These are phyloP conservation scores for Lophiotrema nucula DNA, from an alignment of 495 filamentous ascomycete genomes.

Conservation along the genomic window DNA sequence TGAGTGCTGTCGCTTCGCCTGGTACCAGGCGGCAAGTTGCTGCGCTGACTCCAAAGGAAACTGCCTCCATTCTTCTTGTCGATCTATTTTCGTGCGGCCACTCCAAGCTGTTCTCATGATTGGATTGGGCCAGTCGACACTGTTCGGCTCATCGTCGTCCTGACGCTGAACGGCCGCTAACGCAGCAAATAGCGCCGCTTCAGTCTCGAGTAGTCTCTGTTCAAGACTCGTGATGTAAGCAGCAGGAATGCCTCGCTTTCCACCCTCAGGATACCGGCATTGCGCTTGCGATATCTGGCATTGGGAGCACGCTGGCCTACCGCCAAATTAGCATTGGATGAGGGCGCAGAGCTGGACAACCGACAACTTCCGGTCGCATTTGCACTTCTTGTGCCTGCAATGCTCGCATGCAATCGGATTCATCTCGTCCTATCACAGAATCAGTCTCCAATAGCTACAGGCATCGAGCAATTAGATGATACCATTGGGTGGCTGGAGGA, in stretches of 20 bases:
- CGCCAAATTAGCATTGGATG: neutral
- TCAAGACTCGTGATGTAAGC: constrained; percentile 1
- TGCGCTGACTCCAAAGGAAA: constrained; percentile 1
- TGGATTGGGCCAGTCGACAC: no score
- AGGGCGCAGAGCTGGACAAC: neutral
- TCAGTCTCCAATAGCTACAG: neutral
- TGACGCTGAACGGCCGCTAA: neutral
- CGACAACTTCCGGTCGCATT: constrained; percentile 7
- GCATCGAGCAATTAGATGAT: neutral
- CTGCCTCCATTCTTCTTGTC: constrained; percentile 1
- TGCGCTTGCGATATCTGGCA: neutral
- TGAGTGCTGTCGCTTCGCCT: no score
- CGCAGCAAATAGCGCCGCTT: neutral
- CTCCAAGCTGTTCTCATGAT: neutral
- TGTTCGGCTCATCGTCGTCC: no score
- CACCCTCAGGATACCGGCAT: constrained; percentile 5
- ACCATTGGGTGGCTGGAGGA: neutral
- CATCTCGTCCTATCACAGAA: neutral
- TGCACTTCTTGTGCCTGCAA: constrained; percentile 6
- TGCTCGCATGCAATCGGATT: constrained; percentile 6
- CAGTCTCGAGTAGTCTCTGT: constrained; percentile 2
- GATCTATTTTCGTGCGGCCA: neutral
- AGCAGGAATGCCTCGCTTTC: constrained; percentile 5
- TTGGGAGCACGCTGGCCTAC: constrained; percentile 6
- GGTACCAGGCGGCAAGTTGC: constrained; percentile 1